Evolutionary conservation across 192 early-diverging fungal genomes (phyloP), one percentile per base, ranked within the genome.

Genomic region (Chytriomyces confervae): DNA sequence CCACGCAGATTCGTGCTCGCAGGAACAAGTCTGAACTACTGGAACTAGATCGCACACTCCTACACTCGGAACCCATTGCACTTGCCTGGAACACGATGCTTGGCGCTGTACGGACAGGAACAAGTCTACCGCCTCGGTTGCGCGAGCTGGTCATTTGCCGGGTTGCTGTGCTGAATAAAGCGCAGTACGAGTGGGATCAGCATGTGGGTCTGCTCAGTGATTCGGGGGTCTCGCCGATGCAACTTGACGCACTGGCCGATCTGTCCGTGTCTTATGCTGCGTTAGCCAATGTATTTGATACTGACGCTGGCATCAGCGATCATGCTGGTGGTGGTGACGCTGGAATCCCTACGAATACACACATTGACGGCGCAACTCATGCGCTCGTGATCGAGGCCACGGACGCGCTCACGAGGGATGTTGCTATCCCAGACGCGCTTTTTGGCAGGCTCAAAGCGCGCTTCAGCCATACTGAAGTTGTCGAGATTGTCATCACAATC

Each of bases 131-230:
- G n/a, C 18, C 63, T 11, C n/a, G n/a, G 18, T 27, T 65, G 23
- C 16, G 63, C 16, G 63, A 65, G 27, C n/a, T 65, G 2, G 5
- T 27, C 63, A 65, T 65, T 4, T 65, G 63, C 27, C 63, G 63
- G 1, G 27, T 65, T 27, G 63, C 63, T 5, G 63, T 65, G 2
- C 2, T 65, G 18, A 65, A 65, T 65, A 23, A 13, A 20, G 63
- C 63, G 13, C 13, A 27, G 63, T 65, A 65, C 63, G 63, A 65
- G 27, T 65, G 63, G 63, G n/a, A 20, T 3, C 63, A 65, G 36
- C 63, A 65, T 65, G 36, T 27, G 1, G 18, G 18, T 13, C n/a
- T 65, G 13, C 63, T 65, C 10, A 27, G 16, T 20, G 63, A 65
- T 3, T 13, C n/a, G 16, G 63, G 63, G 13, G 63, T 13, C 27